Evolutionary conservation across 371 early-diverging fungal genomes (phyloP).

Genomic region (Umbelopsis sp.): DNA sequence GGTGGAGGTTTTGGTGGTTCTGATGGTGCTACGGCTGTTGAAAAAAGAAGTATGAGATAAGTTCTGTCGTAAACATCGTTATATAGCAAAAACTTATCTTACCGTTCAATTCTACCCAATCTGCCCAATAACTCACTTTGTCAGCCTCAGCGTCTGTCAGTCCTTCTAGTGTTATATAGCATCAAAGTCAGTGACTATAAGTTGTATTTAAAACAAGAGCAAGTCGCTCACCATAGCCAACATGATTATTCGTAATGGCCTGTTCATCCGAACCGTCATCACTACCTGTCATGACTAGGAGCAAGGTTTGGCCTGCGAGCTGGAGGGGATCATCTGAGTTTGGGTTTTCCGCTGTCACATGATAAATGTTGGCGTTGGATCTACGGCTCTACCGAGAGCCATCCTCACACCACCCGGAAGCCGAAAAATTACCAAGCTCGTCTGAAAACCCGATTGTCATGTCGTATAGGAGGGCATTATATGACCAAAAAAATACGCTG

Average conservation of each 20-base stretch:
- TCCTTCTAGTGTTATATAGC: background rate
- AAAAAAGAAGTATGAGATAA: background rate
- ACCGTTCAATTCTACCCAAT: conserved; percentile 11
- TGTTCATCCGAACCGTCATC: background rate
- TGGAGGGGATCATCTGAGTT: too few relatives aligned
- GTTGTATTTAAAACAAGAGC: background rate
- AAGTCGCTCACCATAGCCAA: background rate
- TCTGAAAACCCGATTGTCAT: too few relatives aligned
- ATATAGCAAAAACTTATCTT: background rate
- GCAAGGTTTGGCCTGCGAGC: background rate
- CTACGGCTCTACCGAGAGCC: too few relatives aligned
- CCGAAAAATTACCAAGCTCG: too few relatives aligned
- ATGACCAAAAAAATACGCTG: too few relatives aligned
- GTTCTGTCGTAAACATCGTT: background rate
- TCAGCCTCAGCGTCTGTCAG: conserved; percentile 6
- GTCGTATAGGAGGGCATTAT: too few relatives aligned
- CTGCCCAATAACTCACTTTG: conserved; percentile 15
- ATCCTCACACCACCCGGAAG: too few relatives aligned
- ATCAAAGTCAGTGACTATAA: background rate
- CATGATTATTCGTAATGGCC: conserved; percentile 1
- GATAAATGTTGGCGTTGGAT: too few relatives aligned
- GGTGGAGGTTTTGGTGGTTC: conserved; percentile 7
- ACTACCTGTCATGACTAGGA: background rate
- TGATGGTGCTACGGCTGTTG: background rate
- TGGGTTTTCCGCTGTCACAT: too few relatives aligned